Evolutionary conservation across 176 grass and related monocot genomes (phyloP), one percentile per base, ranked within the genome.

Genomic region (Oryza coarctata): DNA sequence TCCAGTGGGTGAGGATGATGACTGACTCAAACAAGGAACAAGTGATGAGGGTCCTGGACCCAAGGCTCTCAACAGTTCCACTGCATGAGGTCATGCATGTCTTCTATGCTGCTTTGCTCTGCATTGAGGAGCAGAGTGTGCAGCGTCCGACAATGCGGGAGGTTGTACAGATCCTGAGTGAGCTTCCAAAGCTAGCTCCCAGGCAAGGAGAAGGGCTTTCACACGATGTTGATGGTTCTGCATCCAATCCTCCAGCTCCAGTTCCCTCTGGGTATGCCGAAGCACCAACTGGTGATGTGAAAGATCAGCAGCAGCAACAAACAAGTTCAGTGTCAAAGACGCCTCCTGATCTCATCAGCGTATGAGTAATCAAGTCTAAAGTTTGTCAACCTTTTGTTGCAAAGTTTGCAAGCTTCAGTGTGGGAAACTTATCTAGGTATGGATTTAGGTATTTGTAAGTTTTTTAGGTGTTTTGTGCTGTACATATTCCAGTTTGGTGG

Each of bases 111-210:
- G 92, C 95, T 3, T 70, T 98, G 77, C 82, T 98, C 2, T 98
- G 95, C 75, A 88, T 93, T 12, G 95, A 98, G 76, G 95, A 98
- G 76, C 95, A 95, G 70, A 98, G 95, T 4, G 88, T 95, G 34
- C 91, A 98, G 84, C 90, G 95, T 35, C 95, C 95, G 0, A 98
- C 92, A 0, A 98, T 98, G 95, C 88, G 95, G 38, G 95, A 98
- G 52, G 95, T 98, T 13, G 88, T 98, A 49, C 95, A 98, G 80
- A 98, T 98, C 69, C 85, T 98, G 7, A 84, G 82, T 15, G 95
- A 98, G 65, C 80, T 93, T 44, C 95, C 95, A 33, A 90, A 81
- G 73, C 67, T 70, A 52, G 22, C 82, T 39, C 9, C 34, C 9
- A 89, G 68, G 66, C 86, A 87, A 63, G 91, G 80, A 15, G 95